Conservation (phyloP, 2,329 filamentous ascomycete species). For the Raffaelea deltoideospora region DNA sequence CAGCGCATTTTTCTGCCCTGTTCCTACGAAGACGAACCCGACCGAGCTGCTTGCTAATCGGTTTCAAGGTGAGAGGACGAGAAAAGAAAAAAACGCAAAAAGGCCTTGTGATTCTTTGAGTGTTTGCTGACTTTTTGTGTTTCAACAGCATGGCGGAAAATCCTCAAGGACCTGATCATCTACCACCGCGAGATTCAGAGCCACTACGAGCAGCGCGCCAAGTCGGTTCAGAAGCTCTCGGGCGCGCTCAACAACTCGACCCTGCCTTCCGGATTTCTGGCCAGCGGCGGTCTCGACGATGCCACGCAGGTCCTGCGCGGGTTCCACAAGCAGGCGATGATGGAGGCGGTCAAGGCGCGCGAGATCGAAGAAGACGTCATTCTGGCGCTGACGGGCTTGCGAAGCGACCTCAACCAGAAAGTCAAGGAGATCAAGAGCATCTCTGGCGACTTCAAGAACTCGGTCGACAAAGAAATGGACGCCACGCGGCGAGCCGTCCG, state of each 20-base stretch:
- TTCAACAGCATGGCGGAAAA: constrained; percentile 70
- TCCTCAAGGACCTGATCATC: constrained; percentile 83
- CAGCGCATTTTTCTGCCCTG: constrained; percentile 78
- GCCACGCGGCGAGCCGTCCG: constrained; percentile 64
- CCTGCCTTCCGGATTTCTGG: constrained; percentile 60
- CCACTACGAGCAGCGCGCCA: constrained; percentile 75
- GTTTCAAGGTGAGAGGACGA: constrained; percentile 80
- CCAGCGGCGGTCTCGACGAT: constrained; percentile 73
- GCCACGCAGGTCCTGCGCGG: constrained; percentile 65
- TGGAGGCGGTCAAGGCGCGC: constrained; percentile 73
- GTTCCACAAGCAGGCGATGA: constrained; percentile 67
- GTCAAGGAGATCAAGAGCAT: constrained; percentile 96
- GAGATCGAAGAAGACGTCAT: constrained; percentile 91
- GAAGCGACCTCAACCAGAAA: constrained; percentile 84
- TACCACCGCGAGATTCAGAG: constrained; percentile 88
- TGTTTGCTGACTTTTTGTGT: constrained; percentile 2
- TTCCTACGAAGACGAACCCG: constrained; percentile 74
- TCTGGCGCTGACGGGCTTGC: constrained; percentile 65
- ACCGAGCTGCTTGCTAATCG: constrained; percentile 76
- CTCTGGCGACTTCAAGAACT: constrained; percentile 91
- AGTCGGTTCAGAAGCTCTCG: constrained; percentile 66
- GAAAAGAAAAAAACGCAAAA: too few species aligned
- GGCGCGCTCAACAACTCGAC: constrained; percentile 71
- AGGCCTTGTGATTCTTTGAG: not conserved
- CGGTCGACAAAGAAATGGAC: constrained; percentile 90